Base-by-base conservation (phyloP, 345 rosid genomes). In the Camelina sativa region DNA sequence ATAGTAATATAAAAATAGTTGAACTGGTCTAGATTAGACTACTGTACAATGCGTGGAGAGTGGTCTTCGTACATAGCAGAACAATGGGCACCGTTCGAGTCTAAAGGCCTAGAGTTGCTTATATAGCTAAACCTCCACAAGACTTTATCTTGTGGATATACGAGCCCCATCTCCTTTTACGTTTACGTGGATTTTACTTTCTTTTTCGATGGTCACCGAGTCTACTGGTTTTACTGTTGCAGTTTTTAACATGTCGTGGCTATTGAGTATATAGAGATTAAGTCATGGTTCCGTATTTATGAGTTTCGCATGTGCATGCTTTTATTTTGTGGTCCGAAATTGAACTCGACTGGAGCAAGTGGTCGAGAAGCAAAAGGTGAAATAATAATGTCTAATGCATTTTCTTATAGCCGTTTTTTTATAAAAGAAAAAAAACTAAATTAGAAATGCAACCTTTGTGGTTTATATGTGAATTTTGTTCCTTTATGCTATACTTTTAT, bases 241-340 rank as follows among this genome's bases (percentile, higher is more conserved):
- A 32, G 58, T 44, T 30, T 11, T 17, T 13, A 41, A 19, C 15
- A 63, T 41, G 61, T 52, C 11, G 44, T 43, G 69, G 50, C 32
- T 12, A 72, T 7, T 11, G 32, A 37, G 30, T 25, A 30, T 41
- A 41, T 1, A 19, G 17, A 15, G 47, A 30, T 52, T 8, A 51
- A 40, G 40, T 16, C 13, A 57, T 51, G 46, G 41, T 37, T 37
- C 41, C 11, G 51, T 32, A 30, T 19, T 7, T 65, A 9, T 68
- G 41, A 52, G 50, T 22, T 52, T 62, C 54, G 16, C 70, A 63
- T 63, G 76, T 72, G 76, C 70, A 63, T 32, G 75, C 58, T 48
- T 59, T 71, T 46, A 48, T 71, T 37, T 11, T 22, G 48, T 37
- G 77, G 71, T 65, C 71, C 65, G 58, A 48, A 34, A 44, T 34